Evolutionary conservation across 2,329 filamentous ascomycete genomes (phyloP).

Genomic region (Parastagonospora avenae): DNA sequence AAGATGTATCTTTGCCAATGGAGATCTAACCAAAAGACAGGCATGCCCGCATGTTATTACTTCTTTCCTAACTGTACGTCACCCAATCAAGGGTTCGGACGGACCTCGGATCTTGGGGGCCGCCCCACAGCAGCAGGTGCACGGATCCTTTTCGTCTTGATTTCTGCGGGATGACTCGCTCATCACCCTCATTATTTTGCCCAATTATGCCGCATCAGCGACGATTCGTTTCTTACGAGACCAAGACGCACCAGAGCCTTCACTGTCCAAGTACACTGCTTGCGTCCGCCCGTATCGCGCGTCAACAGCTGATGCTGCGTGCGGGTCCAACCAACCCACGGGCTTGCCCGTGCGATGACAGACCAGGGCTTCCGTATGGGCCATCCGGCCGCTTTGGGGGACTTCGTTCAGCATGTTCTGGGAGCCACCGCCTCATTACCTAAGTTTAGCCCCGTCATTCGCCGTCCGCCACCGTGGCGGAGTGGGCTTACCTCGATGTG

Average conservation of each 20-base stretch:
- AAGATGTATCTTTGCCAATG: constrained; percentile 12
- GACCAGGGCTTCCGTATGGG: constrained; percentile 24
- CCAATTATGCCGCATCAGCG: no score
- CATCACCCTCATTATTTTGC: neutral
- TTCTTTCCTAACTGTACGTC: neutral
- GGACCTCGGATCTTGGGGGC: neutral
- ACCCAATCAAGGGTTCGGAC: neutral
- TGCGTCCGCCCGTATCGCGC: neutral
- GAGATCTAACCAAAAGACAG: constrained; percentile 12
- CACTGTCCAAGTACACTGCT: neutral
- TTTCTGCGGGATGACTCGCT: constrained; percentile 15
- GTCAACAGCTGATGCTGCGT: no score
- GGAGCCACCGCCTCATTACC: constrained; percentile 22
- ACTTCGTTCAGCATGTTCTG: constrained; percentile 2
- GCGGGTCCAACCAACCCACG: neutral
- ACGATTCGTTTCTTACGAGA: no score
- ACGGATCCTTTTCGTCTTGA: constrained; percentile 1
- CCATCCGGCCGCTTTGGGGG: constrained; percentile 14
- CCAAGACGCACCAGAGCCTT: neutral
- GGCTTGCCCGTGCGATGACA: constrained; percentile 21
- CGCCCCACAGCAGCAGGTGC: neutral
- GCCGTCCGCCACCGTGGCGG: constrained; percentile 10
- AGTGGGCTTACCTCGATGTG: constrained; percentile 14
- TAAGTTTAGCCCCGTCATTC: constrained; percentile 26
- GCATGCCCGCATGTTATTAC: constrained; percentile 13